Evolutionary conservation across 1,284 basidiomycete genomes (phyloP).

Genomic region (Pseudozyma sp.): DNA sequence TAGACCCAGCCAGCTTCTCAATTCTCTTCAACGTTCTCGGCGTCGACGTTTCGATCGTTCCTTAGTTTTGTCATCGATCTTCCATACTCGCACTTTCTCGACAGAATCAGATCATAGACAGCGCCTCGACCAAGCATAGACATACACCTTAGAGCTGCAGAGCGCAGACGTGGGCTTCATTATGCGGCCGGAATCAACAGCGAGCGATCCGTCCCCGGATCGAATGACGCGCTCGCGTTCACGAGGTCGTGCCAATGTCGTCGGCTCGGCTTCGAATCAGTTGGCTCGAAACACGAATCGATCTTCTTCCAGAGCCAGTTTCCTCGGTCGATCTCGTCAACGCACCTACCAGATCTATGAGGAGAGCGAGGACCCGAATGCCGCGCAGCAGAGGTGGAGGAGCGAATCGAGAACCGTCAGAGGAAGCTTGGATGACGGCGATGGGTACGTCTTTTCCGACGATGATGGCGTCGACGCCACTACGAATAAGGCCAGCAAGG

Average conservation of each 20-base stretch:
- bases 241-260: constrained; percentile 26
- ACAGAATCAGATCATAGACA: too few relatives aligned
- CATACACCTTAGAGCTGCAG: too few relatives aligned
- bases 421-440: constrained; percentile 35
- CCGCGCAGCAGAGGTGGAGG: constrained; percentile 15
- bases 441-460: constrained; percentile 39
- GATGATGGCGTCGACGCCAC: constrained; percentile 3
- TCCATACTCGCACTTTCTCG: too few relatives aligned
- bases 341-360: constrained; percentile 42
- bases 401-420: constrained; percentile 41
- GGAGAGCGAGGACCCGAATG: not conserved
- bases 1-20: too few relatives aligned
- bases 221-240: constrained; percentile 22
- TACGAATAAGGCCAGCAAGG: not conserved
- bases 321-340: constrained; percentile 39
- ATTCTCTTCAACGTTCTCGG: too few relatives aligned
- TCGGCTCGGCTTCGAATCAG: constrained; percentile 19
- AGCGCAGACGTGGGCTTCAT: not conserved
- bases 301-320: constrained; percentile 43
- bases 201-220: constrained; percentile 19
- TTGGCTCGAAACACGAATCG: constrained; percentile 17
- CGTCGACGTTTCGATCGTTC: too few relatives aligned
- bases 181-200: not conserved
- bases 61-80: too few relatives aligned
- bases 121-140: too few relatives aligned